Conservation (phyloP, 2,329 filamentous ascomycete species). For the Botryotinia calthae region DNA sequence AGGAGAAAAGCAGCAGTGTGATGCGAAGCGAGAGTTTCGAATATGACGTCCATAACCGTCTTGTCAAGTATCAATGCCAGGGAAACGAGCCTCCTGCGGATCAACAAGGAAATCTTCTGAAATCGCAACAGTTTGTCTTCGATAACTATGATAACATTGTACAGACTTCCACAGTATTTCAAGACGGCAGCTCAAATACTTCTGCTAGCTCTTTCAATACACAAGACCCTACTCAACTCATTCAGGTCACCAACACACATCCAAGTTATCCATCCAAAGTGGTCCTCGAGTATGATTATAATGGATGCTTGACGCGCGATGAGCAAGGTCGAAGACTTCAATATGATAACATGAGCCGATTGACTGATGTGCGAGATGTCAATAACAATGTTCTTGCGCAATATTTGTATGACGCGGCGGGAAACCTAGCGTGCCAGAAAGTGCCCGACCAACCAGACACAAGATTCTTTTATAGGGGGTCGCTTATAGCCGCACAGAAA, state of each 20-base stretch:
- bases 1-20: neutral
- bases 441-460: slow-evolving; percentile 8
- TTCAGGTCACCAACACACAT: slow-evolving; percentile 11
- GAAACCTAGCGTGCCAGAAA: slow-evolving; percentile 9
- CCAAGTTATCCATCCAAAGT: neutral
- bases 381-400: neutral
- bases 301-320: slow-evolving; percentile 11
- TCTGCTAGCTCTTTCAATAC: neutral
- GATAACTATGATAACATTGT: slow-evolving; percentile 17
- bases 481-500: slow-evolving; percentile 4
- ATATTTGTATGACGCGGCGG: slow-evolving; percentile 10
- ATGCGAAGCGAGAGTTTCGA: slow-evolving; percentile 6
- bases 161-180: neutral
- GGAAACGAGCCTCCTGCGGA: slow-evolving; percentile 8
- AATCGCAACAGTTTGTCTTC: neutral
- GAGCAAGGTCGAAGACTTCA: slow-evolving; percentile 8
- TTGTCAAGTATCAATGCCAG: slow-evolving; percentile 9
- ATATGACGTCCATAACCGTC: slow-evolving; percentile 17
- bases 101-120: neutral
- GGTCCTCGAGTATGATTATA: neutral
- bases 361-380: neutral
- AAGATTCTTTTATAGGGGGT: slow-evolving; percentile 6
- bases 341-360: slow-evolving; percentile 11
- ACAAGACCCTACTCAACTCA: slow-evolving; percentile 15
- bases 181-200: slow-evolving; percentile 6